Base-by-base conservation (phyloP, 306 rosid genomes). In the Ziziphus jujuba region DNA sequence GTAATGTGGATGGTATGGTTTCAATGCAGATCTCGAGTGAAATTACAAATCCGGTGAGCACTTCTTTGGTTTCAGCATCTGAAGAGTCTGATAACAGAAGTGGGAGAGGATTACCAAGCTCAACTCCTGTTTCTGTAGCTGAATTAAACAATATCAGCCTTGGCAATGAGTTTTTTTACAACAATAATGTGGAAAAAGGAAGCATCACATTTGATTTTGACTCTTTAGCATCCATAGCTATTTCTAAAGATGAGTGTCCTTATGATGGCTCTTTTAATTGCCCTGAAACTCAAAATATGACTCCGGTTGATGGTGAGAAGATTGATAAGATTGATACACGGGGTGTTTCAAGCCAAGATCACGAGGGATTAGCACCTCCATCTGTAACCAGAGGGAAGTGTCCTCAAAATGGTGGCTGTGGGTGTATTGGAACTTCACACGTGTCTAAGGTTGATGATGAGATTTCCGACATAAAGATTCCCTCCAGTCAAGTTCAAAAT, bases 11-110 rank as follows among this genome's bases (percentile, higher is more conserved):
- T 64, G 9, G 7, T 69, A 47, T 56, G 68, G 44, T 56, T 75
- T 67, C 34, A 55, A 56, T 80, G 77, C 82, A 87, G 95, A 65
- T 77, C 20, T 54, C 72, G 12, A 36, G 48, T 28, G 87, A 84
- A 67, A 52, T 23, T 35, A 51, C 50, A 49, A 44, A 59, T 70
- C 56, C 9, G 43, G 56, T 31, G 14, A 48, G 59, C 48, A 44
- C 54, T 48, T 45, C 63, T 61, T 40, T 56, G 16, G 71, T 23
- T 50, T 47, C 80, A 33, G 44, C 33, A 49, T 50, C 74, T 28
- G 67, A 57, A 54, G 82, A 66, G 12, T 68, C 72, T 20, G 50
- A 65, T 20, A 40, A 61, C 50, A 52, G 11, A 17, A 59, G 11
- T 44, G 74, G 58, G 59, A 84, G 77, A 75, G 57, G 67, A 66